A percentile compares a stretch with the other conserved stretches of the same genome.
Conservation (phyloP, 768 basidiomycete species). For the Mycena pura region DNA sequence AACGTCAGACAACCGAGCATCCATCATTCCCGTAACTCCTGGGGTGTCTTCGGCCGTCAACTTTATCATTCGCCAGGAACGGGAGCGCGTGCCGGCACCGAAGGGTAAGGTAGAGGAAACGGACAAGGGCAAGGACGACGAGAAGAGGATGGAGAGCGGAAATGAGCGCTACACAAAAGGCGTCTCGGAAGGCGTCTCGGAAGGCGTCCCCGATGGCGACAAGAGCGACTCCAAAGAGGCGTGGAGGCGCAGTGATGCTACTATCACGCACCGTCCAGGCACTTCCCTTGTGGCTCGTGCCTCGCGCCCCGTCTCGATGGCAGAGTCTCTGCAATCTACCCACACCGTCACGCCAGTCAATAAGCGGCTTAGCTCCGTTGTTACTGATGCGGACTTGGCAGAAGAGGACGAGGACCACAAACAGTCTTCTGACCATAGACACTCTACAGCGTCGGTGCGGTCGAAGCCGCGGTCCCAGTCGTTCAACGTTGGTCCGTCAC, state of each 20-base stretch:
- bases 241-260: slow-evolving; percentile 85
- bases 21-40: slow-evolving; percentile 63
- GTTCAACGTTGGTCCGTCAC: slow-evolving; percentile 53
- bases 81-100: slow-evolving; percentile 24
- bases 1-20: slow-evolving; percentile 47
- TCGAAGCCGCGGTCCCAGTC: slow-evolving; percentile 70
- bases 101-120: slow-evolving; percentile 28
- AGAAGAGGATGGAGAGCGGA: slow-evolving; percentile 9
- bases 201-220: too few relatives aligned
- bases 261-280: slow-evolving; percentile 73
- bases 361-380: slow-evolving; percentile 71
- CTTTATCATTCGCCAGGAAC: slow-evolving; percentile 49
- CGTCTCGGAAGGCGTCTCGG: too few relatives aligned
- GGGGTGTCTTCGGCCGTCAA: slow-evolving; percentile 64
- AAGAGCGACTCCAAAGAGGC: slow-evolving; percentile 64
- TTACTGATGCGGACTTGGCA: slow-evolving; percentile 72
- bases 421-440: slow-evolving; percentile 33
- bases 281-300: slow-evolving; percentile 50
- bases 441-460: slow-evolving; percentile 54
- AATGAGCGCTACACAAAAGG: background rate
- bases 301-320: slow-evolving; percentile 78
- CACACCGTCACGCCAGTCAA: slow-evolving; percentile 73
- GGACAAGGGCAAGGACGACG: slow-evolving; percentile 20
- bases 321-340: slow-evolving; percentile 77
- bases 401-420: slow-evolving; percentile 60